Base-by-base conservation (phyloP, 2,329 filamentous ascomycete species). In the Teratosphaeriaceae sp. region DNA sequence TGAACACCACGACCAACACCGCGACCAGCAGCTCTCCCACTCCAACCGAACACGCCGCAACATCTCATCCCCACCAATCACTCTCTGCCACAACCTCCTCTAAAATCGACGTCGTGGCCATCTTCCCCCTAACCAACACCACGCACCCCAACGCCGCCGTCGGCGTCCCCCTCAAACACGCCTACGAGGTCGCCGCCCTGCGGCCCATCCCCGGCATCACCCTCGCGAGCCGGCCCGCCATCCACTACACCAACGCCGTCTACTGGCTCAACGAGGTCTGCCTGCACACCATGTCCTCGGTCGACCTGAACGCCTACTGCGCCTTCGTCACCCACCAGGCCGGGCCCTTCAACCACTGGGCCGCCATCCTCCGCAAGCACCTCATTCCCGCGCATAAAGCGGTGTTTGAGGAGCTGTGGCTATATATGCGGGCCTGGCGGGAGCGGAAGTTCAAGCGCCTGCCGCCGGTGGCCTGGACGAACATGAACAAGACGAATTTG, bases 111-210 rank as follows among this genome's bases (percentile, higher is more conserved):
- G 12, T 36, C 19, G 40, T 40, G 9, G 35, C 36, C 7, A 27
- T 39, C 35, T 44, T 44, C 35, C 42, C 42, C 4, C 13, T 44
- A 2, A 37, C 30, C 42, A 38, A 44, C 27, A n/a, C 22, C 13
- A 16, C 33, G 2, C 21, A 31, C 23, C 18, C 42, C 3, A 26
- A 22, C 12, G 34, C 34, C 4, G 36, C 27, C 19, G 9, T 38
- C 12, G 42, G 35, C 9, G n/a, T 27, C 11, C 24, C 13, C 3
- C 26, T 44, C 24, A 9, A 13, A 15, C 21, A 13, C 18, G 13
- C 6, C 13, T 9, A 33, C 22, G 42, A 31, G 26, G 13, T 31
- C 20, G 18, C 3, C 5, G 24, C 16, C 23, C 31, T 37, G 3
- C 15, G 5, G 6, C 8, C 3, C n/a, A 22, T 22, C 18, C 19